Conservation (phyloP, 495 filamentous ascomycete genomes). For the Hypoxylon lienhwacheense region DNA sequence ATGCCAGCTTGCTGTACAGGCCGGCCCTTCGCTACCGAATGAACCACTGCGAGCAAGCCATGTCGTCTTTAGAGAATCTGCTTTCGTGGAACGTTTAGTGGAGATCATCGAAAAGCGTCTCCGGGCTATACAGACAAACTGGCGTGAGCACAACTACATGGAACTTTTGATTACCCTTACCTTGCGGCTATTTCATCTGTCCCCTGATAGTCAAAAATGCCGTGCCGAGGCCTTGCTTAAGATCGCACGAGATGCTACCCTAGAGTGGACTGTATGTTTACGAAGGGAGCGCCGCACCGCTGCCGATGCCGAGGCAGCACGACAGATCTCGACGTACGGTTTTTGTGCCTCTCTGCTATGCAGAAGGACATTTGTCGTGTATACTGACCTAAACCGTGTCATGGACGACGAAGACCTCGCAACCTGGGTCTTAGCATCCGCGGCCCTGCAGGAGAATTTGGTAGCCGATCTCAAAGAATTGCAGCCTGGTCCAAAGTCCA, state of each 20-base stretch:
- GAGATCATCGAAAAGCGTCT: slow-evolving; percentile 49
- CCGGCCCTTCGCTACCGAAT: slow-evolving; percentile 44
- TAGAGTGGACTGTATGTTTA: slow-evolving; percentile 50
- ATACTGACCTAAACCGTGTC: slow-evolving; percentile 3
- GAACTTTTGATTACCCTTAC: slow-evolving; percentile 49
- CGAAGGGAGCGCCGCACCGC: slow-evolving; percentile 48
- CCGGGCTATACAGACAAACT: slow-evolving; percentile 48
- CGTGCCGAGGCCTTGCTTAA: slow-evolving; percentile 18
- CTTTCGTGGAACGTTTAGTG: slow-evolving; percentile 48
- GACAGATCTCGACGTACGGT: slow-evolving; percentile 43
- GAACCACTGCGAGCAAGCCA: slow-evolving; percentile 48
- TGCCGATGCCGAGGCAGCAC: slow-evolving; percentile 43
- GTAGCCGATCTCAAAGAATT: slow-evolving; percentile 37
- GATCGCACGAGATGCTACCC: slow-evolving; percentile 26
- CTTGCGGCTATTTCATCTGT: slow-evolving; percentile 38
- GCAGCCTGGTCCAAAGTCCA: slow-evolving; percentile 34
- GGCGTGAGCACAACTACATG: slow-evolving; percentile 56
- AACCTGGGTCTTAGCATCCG: slow-evolving; percentile 40
- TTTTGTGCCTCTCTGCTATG: slow-evolving; percentile 56
- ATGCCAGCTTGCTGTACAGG: slow-evolving; percentile 49
- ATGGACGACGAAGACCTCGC: slow-evolving; percentile 29
- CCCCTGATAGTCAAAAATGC: background rate
- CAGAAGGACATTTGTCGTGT: slow-evolving; percentile 49
- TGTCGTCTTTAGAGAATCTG: slow-evolving; percentile 46
- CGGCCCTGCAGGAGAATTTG: slow-evolving; percentile 49